These are phyloP conservation scores for Chrysanthemum seticuspe DNA, from an alignment of 129 eudicot species.

Conservation along the genomic window DNA sequence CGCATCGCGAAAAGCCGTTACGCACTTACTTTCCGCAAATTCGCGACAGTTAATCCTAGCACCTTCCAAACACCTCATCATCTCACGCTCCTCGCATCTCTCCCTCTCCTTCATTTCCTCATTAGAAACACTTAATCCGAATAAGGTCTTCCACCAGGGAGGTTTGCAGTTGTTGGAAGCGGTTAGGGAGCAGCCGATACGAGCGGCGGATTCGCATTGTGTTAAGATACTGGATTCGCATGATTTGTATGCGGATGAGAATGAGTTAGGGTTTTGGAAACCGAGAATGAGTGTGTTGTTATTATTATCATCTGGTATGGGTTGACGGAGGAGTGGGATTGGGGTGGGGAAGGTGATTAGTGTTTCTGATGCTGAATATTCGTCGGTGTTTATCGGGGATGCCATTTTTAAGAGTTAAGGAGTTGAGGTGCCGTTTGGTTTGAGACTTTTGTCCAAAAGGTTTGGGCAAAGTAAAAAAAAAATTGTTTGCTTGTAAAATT, in stretches of 20 bases:
- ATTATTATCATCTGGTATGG: constrained; percentile 41
- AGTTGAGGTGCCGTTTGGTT: too few relatives aligned
- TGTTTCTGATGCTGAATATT: constrained; percentile 66
- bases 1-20: constrained; percentile 53
- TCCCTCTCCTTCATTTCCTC: constrained; percentile 41
- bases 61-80: constrained; percentile 50
- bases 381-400: constrained; percentile 21
- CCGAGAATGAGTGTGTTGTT: constrained; percentile 57
- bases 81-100: constrained; percentile 67
- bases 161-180: constrained; percentile 66
- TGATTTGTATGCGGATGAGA: constrained; percentile 44
- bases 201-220: constrained; percentile 68
- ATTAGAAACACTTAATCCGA: constrained; percentile 22
- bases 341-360: constrained; percentile 54
- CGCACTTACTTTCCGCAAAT: constrained; percentile 58
- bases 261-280: constrained; percentile 52
- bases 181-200: constrained; percentile 75
- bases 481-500: too few relatives aligned
- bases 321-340: constrained; percentile 60
- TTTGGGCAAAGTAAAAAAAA: too few relatives aligned
- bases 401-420: background rate
- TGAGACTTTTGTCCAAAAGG: too few relatives aligned
- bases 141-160: constrained; percentile 63
- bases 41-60: constrained; percentile 47
- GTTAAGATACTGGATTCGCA: constrained; percentile 47